Percentiles rank a stretch among this genome's conserved stretches.
phyloP scores from a whole-genome alignment of 352 stramenopile genomes.

The Globisporangium iwayamae region DNA sequence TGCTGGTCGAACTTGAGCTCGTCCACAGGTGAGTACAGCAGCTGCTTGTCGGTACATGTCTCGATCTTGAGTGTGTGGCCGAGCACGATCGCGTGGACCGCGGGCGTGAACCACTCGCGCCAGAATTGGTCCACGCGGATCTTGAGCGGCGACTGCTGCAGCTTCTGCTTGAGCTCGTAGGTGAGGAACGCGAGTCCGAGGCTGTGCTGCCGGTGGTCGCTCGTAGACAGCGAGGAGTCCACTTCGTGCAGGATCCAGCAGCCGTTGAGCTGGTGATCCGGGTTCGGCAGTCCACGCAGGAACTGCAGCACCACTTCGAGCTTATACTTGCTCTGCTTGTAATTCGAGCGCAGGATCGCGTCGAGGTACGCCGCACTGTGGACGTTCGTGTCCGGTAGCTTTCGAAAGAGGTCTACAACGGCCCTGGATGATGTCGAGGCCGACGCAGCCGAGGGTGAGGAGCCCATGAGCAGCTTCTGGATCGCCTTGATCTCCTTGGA shows the following conservation, averaged over 20 bases:
- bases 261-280: slow-evolving; percentile 10
- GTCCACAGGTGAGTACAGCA: slow-evolving; percentile 3
- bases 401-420: slow-evolving; percentile 3
- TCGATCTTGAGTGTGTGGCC: slow-evolving; percentile 4
- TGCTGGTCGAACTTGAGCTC: slow-evolving; percentile 1
- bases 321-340: neutral
- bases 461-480: slow-evolving; percentile 3
- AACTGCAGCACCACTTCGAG: slow-evolving; percentile 6
- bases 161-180: slow-evolving; percentile 8
- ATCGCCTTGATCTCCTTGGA: slow-evolving; percentile 12
- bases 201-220: slow-evolving; percentile 9
- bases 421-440: neutral
- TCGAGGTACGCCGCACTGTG: slow-evolving; percentile 11
- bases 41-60: neutral
- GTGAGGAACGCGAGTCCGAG: slow-evolving; percentile 9
- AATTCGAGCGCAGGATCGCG: slow-evolving; percentile 7
- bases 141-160: slow-evolving; percentile 10
- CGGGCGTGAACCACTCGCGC: slow-evolving; percentile 8
- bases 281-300: slow-evolving; percentile 7
- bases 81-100: slow-evolving; percentile 8
- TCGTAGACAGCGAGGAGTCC: slow-evolving; percentile 3
- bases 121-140: slow-evolving; percentile 12
- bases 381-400: neutral
- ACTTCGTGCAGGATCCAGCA: slow-evolving; percentile 11
- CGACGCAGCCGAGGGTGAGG: neutral